Conservation (phyloP, 805 yeast genomes). For the Diddensiella santjacobensis region DNA sequence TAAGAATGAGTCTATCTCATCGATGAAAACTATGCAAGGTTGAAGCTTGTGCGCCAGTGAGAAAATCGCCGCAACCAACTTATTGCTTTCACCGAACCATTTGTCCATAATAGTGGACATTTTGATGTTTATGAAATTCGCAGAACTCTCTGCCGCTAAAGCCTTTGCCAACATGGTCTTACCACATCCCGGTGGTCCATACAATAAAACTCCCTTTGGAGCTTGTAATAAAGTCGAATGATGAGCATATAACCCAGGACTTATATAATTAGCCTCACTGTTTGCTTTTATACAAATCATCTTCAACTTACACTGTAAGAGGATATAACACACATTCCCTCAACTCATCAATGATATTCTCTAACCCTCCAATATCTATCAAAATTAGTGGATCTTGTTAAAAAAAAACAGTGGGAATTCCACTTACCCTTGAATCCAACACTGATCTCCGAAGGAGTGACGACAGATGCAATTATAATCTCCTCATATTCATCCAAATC, state of each 20-base stretch:
- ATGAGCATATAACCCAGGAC: conserved; percentile 66
- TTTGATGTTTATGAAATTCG: conserved; percentile 83
- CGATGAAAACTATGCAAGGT: conserved; percentile 93
- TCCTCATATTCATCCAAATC: conserved; percentile 71
- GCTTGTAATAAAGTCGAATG: conserved; percentile 72
- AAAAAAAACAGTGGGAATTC: background rate
- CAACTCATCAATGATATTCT: conserved; percentile 74
- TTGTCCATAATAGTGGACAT: conserved; percentile 95
- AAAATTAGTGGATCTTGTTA: background rate
- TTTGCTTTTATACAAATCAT: background rate
- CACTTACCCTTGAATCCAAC: conserved; percentile 52
- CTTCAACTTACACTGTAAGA: conserved; percentile 42
- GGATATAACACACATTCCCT: conserved; percentile 89
- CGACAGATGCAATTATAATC: conserved; percentile 69
- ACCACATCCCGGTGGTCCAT: conserved; percentile 98
- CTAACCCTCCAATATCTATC: conserved; percentile 83
- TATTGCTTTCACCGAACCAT: conserved; percentile 96
- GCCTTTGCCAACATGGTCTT: conserved; percentile 97
- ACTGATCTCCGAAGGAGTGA: conserved; percentile 78
- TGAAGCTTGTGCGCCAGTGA: conserved; percentile 83
- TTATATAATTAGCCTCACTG: background rate
- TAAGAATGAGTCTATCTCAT: conserved; percentile 92
- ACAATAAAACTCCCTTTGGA: conserved; percentile 88
- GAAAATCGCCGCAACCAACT: conserved; percentile 88
- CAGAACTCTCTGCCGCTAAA: conserved; percentile 85